A percentile compares a stretch with the other conserved stretches of the same genome.
Evolutionary conservation across 2,329 filamentous ascomycete species (phyloP).

Genomic region (Basipetospora chlamydospora): DNA sequence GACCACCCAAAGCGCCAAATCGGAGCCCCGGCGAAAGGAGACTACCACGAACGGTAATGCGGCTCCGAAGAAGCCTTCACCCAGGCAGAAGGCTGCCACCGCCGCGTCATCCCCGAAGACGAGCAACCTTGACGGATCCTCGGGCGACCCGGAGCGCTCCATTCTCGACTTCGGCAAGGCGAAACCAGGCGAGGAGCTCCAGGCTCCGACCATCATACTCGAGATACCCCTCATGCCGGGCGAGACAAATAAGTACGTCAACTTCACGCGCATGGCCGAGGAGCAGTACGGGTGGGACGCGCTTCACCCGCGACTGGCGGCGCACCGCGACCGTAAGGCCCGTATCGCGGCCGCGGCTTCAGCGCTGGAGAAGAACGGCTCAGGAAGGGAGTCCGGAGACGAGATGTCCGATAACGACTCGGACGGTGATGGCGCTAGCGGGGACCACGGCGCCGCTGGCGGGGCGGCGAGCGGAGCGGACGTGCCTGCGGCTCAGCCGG

Average conservation of each 20-base stretch:
- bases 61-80: conserved; percentile 26
- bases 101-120: conserved; percentile 32
- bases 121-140: conserved; percentile 25
- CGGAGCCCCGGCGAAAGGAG: neutral
- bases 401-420: conserved; percentile 75
- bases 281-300: conserved; percentile 92
- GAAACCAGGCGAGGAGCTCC: conserved; percentile 41
- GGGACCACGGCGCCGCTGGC: conserved; percentile 68
- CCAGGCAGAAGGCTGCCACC: conserved; percentile 29
- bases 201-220: conserved; percentile 66
- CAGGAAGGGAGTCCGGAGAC: conserved; percentile 54
- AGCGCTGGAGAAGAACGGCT: conserved; percentile 63
- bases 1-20: neutral
- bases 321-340: conserved; percentile 73
- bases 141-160: conserved; percentile 25
- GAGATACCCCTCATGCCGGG: conserved; percentile 62
- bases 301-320: conserved; percentile 78
- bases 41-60: conserved; percentile 3
- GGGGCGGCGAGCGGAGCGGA: conserved; percentile 47
- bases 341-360: conserved; percentile 82
- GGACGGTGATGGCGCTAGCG: conserved; percentile 64
- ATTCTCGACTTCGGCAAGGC: conserved; percentile 48
- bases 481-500: conserved; percentile 44
- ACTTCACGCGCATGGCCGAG: conserved; percentile 87
- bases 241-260: conserved; percentile 79